These are phyloP conservation scores for Cutaneotrichosporon curvatum DNA, from an alignment of 1,284 basidiomycete species.

Conservation along the genomic window DNA sequence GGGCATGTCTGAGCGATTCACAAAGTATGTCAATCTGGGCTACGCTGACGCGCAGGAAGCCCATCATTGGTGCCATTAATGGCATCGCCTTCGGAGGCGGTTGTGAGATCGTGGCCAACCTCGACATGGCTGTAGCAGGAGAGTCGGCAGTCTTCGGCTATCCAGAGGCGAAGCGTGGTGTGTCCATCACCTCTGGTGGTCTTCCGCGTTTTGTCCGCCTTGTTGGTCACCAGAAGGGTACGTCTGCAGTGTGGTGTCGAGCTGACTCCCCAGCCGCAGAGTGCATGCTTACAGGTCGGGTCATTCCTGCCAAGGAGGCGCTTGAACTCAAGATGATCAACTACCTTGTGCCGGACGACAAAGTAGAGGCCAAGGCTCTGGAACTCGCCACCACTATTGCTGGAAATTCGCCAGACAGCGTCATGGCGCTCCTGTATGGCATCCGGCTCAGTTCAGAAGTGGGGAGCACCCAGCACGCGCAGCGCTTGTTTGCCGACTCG, in stretches of 20 bases:
- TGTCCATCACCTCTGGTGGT: slow-evolving; percentile 11
- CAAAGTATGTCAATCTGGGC: slow-evolving; percentile 2
- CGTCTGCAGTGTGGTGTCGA: not conserved
- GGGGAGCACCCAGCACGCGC: slow-evolving; percentile 3
- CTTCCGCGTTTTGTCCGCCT: slow-evolving; percentile 13
- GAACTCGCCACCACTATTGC: slow-evolving; percentile 10
- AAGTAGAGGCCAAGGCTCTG: slow-evolving; percentile 12
- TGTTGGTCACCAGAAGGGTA: slow-evolving; percentile 13
- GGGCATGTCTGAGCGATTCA: slow-evolving; percentile 13
- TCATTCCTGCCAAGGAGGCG: slow-evolving; percentile 12
- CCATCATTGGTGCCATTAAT: slow-evolving; percentile 16
- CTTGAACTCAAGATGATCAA: slow-evolving; percentile 13
- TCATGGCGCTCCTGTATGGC: slow-evolving; percentile 12
- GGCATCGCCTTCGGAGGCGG: slow-evolving; percentile 16
- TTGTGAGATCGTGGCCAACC: slow-evolving; percentile 13
- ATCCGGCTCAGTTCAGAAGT: slow-evolving; percentile 13
- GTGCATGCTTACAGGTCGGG: slow-evolving; percentile 12
- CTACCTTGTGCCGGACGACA: slow-evolving; percentile 15
- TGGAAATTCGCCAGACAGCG: slow-evolving; percentile 15
- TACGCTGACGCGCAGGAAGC: slow-evolving; percentile 7
- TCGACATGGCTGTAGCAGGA: slow-evolving; percentile 15
- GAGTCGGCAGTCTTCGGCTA: slow-evolving; percentile 11
- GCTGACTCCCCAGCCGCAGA: slow-evolving; percentile 8
- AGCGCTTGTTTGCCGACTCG: slow-evolving; percentile 9
- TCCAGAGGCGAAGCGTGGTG: slow-evolving; percentile 17